A percentile compares a stretch with the other conserved stretches of the same genome.
Conservation (phyloP, 2,329 filamentous ascomycete species). For the Colletotrichum horii region DNA sequence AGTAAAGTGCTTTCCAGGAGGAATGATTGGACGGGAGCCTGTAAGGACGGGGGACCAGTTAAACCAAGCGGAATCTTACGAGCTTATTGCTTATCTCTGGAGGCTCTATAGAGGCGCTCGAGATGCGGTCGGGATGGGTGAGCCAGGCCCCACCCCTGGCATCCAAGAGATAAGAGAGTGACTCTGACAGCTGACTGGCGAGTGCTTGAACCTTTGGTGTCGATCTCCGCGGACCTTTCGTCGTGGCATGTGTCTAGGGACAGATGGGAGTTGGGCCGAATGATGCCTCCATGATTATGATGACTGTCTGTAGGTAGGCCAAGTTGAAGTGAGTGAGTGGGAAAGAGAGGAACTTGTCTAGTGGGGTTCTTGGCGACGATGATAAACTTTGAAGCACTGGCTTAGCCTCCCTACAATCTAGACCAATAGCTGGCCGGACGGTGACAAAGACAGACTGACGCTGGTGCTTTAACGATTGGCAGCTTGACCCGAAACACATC, state of each 20-base stretch:
- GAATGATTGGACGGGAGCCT: neutral
- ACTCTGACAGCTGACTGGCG: slow-evolving; percentile 14
- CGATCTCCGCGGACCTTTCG: slow-evolving; percentile 9
- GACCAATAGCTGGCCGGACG: neutral
- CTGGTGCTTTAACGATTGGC: neutral
- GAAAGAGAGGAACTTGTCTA: neutral
- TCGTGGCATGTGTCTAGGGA: neutral
- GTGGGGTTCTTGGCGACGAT: neutral
- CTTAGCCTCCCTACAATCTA: neutral
- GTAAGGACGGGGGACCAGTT: neutral
- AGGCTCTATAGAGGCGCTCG: slow-evolving; percentile 9
- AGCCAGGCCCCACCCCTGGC: slow-evolving; percentile 21
- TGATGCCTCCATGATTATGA: neutral
- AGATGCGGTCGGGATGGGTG: slow-evolving; percentile 12
- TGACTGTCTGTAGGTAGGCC: neutral
- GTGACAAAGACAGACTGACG: neutral
- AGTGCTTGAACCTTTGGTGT: slow-evolving; percentile 5
- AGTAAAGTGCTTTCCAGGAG: slow-evolving; percentile 3
- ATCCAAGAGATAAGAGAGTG: slow-evolving; percentile 19
- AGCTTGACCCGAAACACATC: neutral
- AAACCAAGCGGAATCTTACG: slow-evolving; percentile 11
- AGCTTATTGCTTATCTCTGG: slow-evolving; percentile 22
- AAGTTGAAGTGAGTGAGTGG: neutral
- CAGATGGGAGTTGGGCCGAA: neutral
- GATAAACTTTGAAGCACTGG: neutral